Base-by-base conservation (phyloP, 495 filamentous ascomycete genomes). In the Xylaria palmicola region DNA sequence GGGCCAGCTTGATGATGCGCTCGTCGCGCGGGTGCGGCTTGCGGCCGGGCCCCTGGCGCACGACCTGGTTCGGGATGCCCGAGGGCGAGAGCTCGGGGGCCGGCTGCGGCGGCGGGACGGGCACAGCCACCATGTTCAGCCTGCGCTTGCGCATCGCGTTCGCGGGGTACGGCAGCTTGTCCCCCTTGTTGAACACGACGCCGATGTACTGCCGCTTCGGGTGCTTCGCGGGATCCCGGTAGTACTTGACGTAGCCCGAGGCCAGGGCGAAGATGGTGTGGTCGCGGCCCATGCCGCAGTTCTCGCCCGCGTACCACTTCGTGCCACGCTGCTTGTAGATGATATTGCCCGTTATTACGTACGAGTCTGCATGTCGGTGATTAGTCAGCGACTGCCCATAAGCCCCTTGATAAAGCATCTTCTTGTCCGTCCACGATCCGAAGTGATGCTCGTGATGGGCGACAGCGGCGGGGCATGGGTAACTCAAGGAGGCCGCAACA, bases 251-350 rank as follows among this genome's bases (percentile, higher is more conserved):
- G 75, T 93, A 98, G 43, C 94, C 94, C 12, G 88, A 78, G 34
- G 87, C 79, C 32, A 83, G 83, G 37, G 94, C 90, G 73, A 89
- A 96, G 78, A 99, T 96, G 30, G 93, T 97, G 81, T 97, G 94
- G 76, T 98, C 93, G n/a, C 93, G 86, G 13, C 94, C 94, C 82
- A 97, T 91, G 59, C 81, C 88, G 71, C 89, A 90, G 77, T 97
- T 96, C 71, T 97, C 93, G 64, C 94, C 94, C 1, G 94, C 86
- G 70, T 87, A 92, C 94, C 94, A 99, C 70, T 86, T 83, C 26
- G 95, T 93, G 62, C 94, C 94, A 59, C 94, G 88, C 76, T 99
- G 94, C 63, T 88, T 87, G 85, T 95, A 99, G 76, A 99, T 93
- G 74, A 99, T 98, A 81, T 94, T 96, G 27, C 95, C 95, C 3